Conservation (phyloP, 495 filamentous ascomycete genomes). For the Viridothelium virens region DNA sequence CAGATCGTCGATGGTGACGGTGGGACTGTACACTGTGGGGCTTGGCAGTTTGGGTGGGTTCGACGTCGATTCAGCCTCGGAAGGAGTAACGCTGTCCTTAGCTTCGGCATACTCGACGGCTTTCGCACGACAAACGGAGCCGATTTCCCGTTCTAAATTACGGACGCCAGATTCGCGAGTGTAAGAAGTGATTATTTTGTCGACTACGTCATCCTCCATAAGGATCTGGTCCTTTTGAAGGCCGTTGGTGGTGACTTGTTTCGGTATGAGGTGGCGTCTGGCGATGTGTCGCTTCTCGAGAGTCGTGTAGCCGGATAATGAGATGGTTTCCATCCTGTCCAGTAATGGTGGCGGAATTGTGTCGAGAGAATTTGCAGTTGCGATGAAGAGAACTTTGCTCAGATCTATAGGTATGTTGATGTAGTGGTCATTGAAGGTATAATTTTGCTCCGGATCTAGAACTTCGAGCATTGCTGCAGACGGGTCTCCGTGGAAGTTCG, state of each 20-base stretch:
- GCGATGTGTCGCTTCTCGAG: slow-evolving; percentile 98
- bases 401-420: slow-evolving; percentile 93
- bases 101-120: slow-evolving; percentile 91
- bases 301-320: slow-evolving; percentile 89
- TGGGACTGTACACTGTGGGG: slow-evolving; percentile 59
- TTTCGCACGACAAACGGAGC: slow-evolving; percentile 88
- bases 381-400: slow-evolving; percentile 94
- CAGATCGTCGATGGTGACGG: slow-evolving; percentile 67
- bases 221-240: slow-evolving; percentile 63
- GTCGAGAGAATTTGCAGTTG: slow-evolving; percentile 93
- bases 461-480: slow-evolving; percentile 99
- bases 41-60: neutral
- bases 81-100: slow-evolving; percentile 58
- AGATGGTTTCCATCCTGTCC: slow-evolving; percentile 93
- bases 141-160: slow-evolving; percentile 91
- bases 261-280: slow-evolving; percentile 83
- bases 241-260: slow-evolving; percentile 79
- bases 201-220: slow-evolving; percentile 74
- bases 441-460: slow-evolving; percentile 94
- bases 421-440: slow-evolving; percentile 93
- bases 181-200: slow-evolving; percentile 91
- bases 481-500: slow-evolving; percentile 92
- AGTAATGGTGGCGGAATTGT: slow-evolving; percentile 93
- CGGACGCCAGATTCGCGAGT: slow-evolving; percentile 97
- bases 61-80: slow-evolving; percentile 37